Base-by-base conservation (phyloP, 2,329 filamentous ascomycete genomes). In the Apiospora kogelbergensis region DNA sequence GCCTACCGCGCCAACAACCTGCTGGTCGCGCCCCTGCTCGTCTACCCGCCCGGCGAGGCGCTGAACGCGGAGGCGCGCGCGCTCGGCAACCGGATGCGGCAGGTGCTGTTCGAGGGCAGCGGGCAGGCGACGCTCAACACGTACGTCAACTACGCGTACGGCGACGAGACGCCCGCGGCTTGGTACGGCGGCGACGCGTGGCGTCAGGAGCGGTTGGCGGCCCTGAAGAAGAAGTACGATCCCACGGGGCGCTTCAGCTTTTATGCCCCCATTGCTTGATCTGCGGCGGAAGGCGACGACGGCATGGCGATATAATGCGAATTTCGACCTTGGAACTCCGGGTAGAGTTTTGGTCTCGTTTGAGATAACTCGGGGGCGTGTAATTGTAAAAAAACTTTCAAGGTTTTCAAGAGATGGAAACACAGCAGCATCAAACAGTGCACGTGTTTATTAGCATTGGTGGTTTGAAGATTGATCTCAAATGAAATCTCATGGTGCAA, bases 121-220 rank as follows among this genome's bases (percentile, higher is more conserved):
- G 82, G 79, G 2, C 68, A 75, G 30, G 67, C 73, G 1, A 72
- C 78, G 41, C 53, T 81, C 65, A 77, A 81, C 68, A 74, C 79
- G 0, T 86, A 88, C 68, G 79, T 86, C 66, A 88, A 88, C 75
- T 88, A 87, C 71, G 85, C 84, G 0, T 80, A 80, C 66, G 85
- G 85, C 1, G 78, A 83, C 10, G 85, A 88, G 76, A 73, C 74
- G 1, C 72, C 77, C 0, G 68, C 76, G 65, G 74, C 77, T 2
- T 78, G 81, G 77, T 88, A 89, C 72, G 86, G 86, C 9, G 77
- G 77, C 66, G 86, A 86, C 66, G 67, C 72, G 48, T 87, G 85
- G 84, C 80, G 86, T 17, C 77, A 84, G 72, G 74, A 82, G 67
- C 81, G 79, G 66, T 76, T 88, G 72, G 77, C 74, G 70, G 72